Conservation (phyloP, 2,329 filamentous ascomycete genomes). For the Akanthomyces dipterigenus region DNA sequence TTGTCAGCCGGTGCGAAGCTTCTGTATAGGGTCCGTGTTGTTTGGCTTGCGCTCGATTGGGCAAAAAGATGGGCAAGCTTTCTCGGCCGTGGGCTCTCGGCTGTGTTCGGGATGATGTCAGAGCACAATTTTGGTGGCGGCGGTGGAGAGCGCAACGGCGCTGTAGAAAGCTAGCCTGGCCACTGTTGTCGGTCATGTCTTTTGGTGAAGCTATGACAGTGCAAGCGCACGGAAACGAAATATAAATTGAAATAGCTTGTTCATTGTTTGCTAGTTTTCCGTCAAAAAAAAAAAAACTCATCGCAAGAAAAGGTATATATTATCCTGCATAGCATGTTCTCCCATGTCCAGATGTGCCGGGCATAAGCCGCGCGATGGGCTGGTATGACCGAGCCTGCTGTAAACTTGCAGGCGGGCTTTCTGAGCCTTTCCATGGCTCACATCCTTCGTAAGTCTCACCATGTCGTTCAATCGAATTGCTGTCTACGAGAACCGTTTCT, state of each 20-base stretch:
- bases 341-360: too few species aligned
- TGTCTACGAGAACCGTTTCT: neutral
- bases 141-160: neutral
- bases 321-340: too few species aligned
- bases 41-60: neutral
- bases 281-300: too few species aligned
- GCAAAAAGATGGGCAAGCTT: neutral
- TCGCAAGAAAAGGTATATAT: too few species aligned
- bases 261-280: too few species aligned
- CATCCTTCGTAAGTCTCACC: neutral
- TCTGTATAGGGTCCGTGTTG: neutral
- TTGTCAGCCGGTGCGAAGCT: neutral
- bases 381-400: too few species aligned
- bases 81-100: neutral
- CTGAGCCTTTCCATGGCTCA: too few species aligned
- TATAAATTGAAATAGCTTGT: too few species aligned
- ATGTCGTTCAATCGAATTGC: conserved; percentile 5
- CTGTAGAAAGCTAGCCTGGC: neutral
- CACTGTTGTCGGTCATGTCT: neutral
- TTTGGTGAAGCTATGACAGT: too few species aligned
- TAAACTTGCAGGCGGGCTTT: too few species aligned
- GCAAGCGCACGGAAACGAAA: too few species aligned
- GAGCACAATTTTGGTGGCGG: conserved; percentile 3
- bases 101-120: conserved; percentile 11
- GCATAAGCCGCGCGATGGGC: too few species aligned